Conservation (phyloP, 78 protist species). For the Trichosphaerium sp. region DNA sequence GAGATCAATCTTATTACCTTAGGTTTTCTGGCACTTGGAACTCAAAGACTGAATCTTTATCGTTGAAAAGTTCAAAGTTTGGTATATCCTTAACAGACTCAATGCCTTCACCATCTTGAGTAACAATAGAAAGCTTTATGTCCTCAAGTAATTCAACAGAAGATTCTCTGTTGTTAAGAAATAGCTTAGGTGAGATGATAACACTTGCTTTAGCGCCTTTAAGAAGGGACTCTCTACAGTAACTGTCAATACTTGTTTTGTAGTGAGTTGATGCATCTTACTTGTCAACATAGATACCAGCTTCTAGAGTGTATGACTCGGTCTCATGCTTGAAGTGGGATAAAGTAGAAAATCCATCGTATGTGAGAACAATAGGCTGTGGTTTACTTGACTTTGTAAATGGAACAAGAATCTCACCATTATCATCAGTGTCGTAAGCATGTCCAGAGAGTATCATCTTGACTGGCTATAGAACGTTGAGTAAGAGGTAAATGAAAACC, state of each 20-base stretch:
- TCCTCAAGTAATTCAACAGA: slow-evolving; percentile 5
- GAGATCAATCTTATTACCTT: no score
- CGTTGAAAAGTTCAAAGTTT: slow-evolving; percentile 5
- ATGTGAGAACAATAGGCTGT: not conserved
- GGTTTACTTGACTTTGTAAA: not conserved
- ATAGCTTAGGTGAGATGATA: slow-evolving; percentile 5
- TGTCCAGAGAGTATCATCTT: no score
- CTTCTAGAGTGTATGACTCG: not conserved
- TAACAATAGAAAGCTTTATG: slow-evolving; percentile 1
- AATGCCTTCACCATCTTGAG: no score
- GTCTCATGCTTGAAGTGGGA: not conserved
- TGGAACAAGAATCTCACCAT: slow-evolving; percentile 40
- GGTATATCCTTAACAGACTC: slow-evolving; percentile 12
- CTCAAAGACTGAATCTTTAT: slow-evolving; percentile 8
- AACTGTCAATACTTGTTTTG: no score
- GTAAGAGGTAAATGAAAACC: no score
- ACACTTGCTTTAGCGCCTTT: slow-evolving; percentile 34
- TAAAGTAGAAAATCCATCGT: slow-evolving; percentile 15
- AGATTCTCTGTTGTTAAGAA: slow-evolving; percentile 12
- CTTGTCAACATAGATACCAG: slow-evolving; percentile 20
- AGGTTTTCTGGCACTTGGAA: slow-evolving; percentile 39
- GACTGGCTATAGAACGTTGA: no score
- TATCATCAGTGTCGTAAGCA: slow-evolving; percentile 11
- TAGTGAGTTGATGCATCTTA: no score
- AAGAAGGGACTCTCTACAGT: no score